A percentile compares a stretch with the other conserved stretches of the same genome.
phyloP scores from a whole-genome alignment of 805 yeast species.

The Maudiozyma serrabonitensis region DNA sequence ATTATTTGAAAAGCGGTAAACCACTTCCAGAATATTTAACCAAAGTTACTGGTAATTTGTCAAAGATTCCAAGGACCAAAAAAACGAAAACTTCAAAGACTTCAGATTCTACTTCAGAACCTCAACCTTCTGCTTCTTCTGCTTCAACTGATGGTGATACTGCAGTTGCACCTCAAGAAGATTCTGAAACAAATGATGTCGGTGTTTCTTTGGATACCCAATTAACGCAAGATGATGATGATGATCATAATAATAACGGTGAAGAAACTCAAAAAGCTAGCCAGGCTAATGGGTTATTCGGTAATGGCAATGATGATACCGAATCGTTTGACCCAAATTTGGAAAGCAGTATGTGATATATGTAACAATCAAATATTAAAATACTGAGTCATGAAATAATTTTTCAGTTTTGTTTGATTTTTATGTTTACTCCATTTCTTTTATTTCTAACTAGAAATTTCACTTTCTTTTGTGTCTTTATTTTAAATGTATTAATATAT shows the following conservation, averaged over 20 bases:
- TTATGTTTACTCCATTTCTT: background rate
- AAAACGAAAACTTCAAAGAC: constrained; percentile 1
- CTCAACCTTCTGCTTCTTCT: background rate
- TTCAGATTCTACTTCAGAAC: background rate
- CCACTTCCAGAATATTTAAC: constrained; percentile 72
- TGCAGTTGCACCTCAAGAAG: background rate
- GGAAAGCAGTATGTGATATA: constrained; percentile 12
- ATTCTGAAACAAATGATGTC: background rate
- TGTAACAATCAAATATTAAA: background rate
- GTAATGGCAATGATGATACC: constrained; percentile 8
- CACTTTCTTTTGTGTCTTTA: too few relatives aligned
- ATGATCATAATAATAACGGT: background rate
- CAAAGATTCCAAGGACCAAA: constrained; percentile 30
- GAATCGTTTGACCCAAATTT: constrained; percentile 18
- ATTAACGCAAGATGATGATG: background rate
- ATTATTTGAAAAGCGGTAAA: constrained; percentile 62
- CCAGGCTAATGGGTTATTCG: constrained; percentile 10
- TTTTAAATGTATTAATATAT: too few relatives aligned
- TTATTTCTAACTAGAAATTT: background rate
- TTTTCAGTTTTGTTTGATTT: too few relatives aligned
- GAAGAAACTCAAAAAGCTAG: constrained; percentile 3
- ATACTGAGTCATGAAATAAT: too few relatives aligned
- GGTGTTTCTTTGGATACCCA: background rate
- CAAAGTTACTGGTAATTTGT: constrained; percentile 82
- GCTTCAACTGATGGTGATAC: background rate